These are phyloP conservation scores for Penicillium sp. DNA, from an alignment of 2,329 filamentous ascomycete genomes.

Conservation along the genomic window DNA sequence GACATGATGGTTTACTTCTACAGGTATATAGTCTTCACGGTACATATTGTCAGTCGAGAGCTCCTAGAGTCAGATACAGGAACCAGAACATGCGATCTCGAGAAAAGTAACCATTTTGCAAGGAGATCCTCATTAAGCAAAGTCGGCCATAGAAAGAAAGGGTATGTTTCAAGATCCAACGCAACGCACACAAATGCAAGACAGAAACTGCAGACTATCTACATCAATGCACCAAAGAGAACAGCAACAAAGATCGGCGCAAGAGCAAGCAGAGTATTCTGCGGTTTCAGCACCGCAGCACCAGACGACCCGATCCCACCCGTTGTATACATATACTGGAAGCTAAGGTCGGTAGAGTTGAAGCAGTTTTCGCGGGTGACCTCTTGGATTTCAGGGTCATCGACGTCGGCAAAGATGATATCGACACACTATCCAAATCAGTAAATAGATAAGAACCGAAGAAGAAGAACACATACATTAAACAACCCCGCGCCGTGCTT, in stretches of 20 bases:
- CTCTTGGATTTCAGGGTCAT: constrained; percentile 60
- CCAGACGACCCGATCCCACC: constrained; percentile 27
- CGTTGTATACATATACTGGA: constrained; percentile 65
- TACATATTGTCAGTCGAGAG: neutral
- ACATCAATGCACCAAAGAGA: constrained; percentile 19
- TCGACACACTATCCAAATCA: constrained; percentile 71
- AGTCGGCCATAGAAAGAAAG: constrained; percentile 8
- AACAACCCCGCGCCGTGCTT: constrained; percentile 78
- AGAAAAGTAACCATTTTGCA: neutral
- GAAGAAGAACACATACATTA: constrained; percentile 57
- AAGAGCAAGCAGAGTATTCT: constrained; percentile 17
- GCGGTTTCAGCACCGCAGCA: constrained; percentile 15
- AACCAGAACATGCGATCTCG: neutral
- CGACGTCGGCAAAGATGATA: constrained; percentile 79
- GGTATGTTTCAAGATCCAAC: constrained; percentile 18
- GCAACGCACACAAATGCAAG: constrained; percentile 20
- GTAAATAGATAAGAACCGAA: neutral
- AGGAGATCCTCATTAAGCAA: neutral
- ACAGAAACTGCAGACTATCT: constrained; percentile 6
- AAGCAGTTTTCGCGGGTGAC: constrained; percentile 83
- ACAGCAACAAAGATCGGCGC: constrained; percentile 27
- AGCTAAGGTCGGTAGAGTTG: constrained; percentile 74
- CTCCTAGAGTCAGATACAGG: neutral
- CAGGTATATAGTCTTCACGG: neutral
- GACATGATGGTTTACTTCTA: neutral